Evolutionary conservation across 441 rosid species (phyloP).

Genomic region (Adansonia rubrostipa): DNA sequence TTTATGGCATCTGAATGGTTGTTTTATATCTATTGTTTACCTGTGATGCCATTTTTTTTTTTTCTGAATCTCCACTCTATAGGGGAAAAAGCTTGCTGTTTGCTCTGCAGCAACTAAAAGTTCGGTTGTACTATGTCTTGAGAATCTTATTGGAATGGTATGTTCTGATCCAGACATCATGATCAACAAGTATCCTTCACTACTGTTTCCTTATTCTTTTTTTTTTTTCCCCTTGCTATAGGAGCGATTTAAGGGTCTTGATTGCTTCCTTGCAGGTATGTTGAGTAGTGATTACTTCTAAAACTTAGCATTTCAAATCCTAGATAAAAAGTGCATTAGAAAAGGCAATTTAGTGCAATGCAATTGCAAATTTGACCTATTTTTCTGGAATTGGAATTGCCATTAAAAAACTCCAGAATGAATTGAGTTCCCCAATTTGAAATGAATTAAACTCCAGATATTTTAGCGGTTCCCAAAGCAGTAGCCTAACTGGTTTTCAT

Average conservation of each 20-base stretch:
- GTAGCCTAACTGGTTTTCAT: neutral
- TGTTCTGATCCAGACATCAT: constrained; percentile 26
- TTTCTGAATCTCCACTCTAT: constrained; percentile 20
- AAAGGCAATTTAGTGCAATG: neutral
- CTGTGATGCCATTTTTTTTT: constrained; percentile 2
- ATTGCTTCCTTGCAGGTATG: constrained; percentile 97
- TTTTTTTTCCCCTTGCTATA: constrained; percentile 31
- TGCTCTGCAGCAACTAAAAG: constrained; percentile 99
- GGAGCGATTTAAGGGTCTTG: constrained; percentile 87
- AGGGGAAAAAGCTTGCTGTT: constrained; percentile 84
- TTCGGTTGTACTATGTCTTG: constrained; percentile 86
- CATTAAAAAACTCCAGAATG: neutral
- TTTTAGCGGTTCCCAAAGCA: neutral
- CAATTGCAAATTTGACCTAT: neutral
- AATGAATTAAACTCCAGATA: neutral
- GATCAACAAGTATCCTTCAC: neutral
- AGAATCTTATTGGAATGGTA: constrained; percentile 79
- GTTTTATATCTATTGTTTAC: neutral
- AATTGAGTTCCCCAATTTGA: neutral
- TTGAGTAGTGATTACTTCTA: neutral
- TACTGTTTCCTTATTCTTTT: constrained; percentile 16
- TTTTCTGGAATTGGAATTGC: neutral
- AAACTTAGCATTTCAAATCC: neutral
- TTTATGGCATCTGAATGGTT: neutral
- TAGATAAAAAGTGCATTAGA: constrained; percentile 6